Percentiles rank a stretch among this genome's conserved stretches.
Evolutionary conservation across 2,329 filamentous ascomycete genomes (phyloP).

Genomic region (Biscogniauxia marginata): DNA sequence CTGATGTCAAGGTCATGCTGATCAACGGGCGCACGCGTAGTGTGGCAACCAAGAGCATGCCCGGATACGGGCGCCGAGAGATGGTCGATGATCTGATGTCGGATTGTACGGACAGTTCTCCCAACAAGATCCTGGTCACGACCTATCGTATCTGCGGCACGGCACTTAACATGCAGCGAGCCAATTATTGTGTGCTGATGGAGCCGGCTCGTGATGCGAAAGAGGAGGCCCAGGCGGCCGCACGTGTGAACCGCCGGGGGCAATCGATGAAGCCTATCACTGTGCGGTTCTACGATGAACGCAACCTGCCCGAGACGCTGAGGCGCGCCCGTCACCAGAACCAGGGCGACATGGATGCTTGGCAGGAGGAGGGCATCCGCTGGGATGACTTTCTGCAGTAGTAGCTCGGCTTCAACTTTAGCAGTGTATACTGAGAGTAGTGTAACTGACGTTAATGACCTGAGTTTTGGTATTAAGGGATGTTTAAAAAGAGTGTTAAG

Average conservation of each 20-base stretch:
- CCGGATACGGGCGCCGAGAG: slow-evolving; percentile 2
- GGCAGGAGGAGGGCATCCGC: slow-evolving; percentile 7
- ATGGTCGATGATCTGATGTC: slow-evolving; percentile 7
- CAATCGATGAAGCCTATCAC: slow-evolving; percentile 9
- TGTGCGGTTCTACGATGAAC: slow-evolving; percentile 10
- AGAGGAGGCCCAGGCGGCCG: slow-evolving; percentile 8
- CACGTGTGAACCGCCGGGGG: slow-evolving; percentile 10
- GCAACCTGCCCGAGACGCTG: slow-evolving; percentile 11
- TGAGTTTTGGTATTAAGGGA: too few species aligned
- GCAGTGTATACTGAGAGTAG: too few species aligned
- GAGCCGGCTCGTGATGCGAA: slow-evolving; percentile 7
- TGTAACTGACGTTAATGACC: too few species aligned
- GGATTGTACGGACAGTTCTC: slow-evolving; percentile 3
- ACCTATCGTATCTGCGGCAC: slow-evolving; percentile 7
- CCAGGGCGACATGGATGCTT: slow-evolving; percentile 6
- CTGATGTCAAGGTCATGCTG: too few species aligned
- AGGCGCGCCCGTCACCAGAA: slow-evolving; percentile 5
- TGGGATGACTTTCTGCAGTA: too few species aligned
- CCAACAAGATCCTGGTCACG: slow-evolving; percentile 15
- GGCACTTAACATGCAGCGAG: slow-evolving; percentile 8
- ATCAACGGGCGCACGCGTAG: too few species aligned
- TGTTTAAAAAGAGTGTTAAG: too few species aligned
- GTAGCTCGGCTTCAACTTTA: too few species aligned
- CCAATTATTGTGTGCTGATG: slow-evolving; percentile 15
- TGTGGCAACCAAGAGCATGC: too few species aligned